phyloP scores from a whole-genome alignment of 2,329 filamentous ascomycete species.

The Sclerotinia minor region DNA sequence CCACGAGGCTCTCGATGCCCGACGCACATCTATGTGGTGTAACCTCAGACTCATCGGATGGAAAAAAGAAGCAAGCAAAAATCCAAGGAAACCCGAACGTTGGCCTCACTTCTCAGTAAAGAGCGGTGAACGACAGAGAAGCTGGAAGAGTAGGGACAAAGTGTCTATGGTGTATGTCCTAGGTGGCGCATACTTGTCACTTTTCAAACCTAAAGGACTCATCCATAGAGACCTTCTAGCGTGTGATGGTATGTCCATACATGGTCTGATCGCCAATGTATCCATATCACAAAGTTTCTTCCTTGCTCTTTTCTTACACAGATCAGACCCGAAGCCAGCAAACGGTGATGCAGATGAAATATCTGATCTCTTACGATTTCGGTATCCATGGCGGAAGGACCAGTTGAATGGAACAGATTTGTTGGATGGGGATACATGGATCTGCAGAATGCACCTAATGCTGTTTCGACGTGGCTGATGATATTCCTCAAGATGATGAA shows the following conservation, averaged over 20 bases:
- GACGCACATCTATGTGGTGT: constrained; percentile 26
- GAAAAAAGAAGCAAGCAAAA: constrained; percentile 8
- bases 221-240: constrained; percentile 5
- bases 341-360: constrained; percentile 33
- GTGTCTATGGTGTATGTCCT: constrained; percentile 21
- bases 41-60: constrained; percentile 26
- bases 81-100: constrained; percentile 5
- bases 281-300: constrained; percentile 8
- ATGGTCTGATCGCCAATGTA: constrained; percentile 16
- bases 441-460: constrained; percentile 20
- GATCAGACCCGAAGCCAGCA: constrained; percentile 10
- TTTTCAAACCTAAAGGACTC: constrained; percentile 20
- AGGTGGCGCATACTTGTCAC: constrained; percentile 31
- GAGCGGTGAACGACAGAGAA: constrained; percentile 34
- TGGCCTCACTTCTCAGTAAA: constrained; percentile 28
- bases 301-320: constrained; percentile 24
- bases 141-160: background rate
- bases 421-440: constrained; percentile 27
- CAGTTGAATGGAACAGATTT: constrained; percentile 29
- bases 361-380: constrained; percentile 27
- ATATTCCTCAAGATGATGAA: constrained; percentile 19
- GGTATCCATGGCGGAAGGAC: constrained; percentile 15
- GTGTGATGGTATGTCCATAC: constrained; percentile 5
- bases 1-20: constrained; percentile 9
- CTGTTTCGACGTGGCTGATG: constrained; percentile 25